Base-by-base conservation (phyloP, 1,139 yeast genomes). In the Arxiozyma bovina region DNA sequence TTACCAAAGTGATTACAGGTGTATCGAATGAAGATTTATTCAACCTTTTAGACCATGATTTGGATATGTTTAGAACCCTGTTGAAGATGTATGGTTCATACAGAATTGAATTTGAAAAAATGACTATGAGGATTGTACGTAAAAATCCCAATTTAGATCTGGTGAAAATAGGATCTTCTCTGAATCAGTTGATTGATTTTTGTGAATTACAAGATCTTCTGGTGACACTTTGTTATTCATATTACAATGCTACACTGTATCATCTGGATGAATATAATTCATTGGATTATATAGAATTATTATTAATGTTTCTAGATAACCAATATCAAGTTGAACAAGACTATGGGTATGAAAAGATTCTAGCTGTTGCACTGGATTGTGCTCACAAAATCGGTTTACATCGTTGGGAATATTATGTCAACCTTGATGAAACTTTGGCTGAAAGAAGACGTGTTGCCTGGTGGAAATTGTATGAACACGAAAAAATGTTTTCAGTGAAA, bases 271-370 rank as follows among this genome's bases (percentile, higher is more conserved):
- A 62, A 34, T 51, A 52, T 15, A 61, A 61, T 40, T 56, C 60
- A 30, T 53, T 66, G 18, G 67, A 63, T 15, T 65, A 63, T 51
- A 51, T 67, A 38, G 70, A 67, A 52, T 58, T 63, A 22, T 50
- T 66, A 7, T 49, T 67, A 15, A 45, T 57, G 7, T 53, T 67
- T 30, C 54, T 63, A 23, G 63, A 63, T 22, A 58, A 58, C 49
- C 64, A 60, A 51, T 45, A 53, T 12, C 59, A 65, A 62, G 44
- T 62, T 12, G 63, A 62, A 25, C 66, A 65, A 42, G 52, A 53
- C 27, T 63, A 61, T 48, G 64, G 64, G 3, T 60, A 62, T 49
- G 62, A 60, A 42, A 66, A 61, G 51, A 64, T 63, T 5, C 52
- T 66, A 17, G 58, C 57, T 5, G 61, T 62, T 21, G 63, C 68